These are phyloP conservation scores for Craspedostauros australis DNA, from an alignment of 108 stramenopile species.

Conservation along the genomic window DNA sequence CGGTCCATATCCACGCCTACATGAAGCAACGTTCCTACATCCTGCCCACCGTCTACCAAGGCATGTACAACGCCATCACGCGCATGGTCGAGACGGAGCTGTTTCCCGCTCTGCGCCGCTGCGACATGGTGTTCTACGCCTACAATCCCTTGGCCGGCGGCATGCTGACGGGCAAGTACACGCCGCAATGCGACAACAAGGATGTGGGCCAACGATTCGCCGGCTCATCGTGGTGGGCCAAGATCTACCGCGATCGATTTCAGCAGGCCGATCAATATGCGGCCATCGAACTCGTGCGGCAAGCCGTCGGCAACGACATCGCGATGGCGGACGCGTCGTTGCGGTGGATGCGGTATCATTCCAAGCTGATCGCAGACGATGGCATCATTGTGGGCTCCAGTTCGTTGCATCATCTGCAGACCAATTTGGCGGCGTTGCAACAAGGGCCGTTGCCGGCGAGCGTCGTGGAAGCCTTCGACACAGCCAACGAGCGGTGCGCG, in stretches of 20 bases:
- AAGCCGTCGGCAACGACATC: background rate
- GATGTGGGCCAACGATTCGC: background rate
- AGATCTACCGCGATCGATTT: background rate
- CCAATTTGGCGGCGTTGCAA: background rate
- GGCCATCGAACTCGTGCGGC: background rate
- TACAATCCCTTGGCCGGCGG: slow-evolving; percentile 33
- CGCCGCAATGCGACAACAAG: too few species aligned
- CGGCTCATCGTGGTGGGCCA: background rate
- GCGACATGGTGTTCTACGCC: slow-evolving; percentile 10
- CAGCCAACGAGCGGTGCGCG: too few species aligned
- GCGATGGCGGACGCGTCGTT: background rate
- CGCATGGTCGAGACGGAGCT: background rate
- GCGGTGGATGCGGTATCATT: background rate
- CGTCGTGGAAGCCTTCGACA: too few species aligned
- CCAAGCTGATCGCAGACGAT: background rate
- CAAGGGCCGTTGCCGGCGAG: too few species aligned
- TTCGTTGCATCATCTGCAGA: background rate
- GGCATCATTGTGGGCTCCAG: background rate
- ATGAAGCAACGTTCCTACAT: background rate
- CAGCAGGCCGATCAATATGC: background rate
- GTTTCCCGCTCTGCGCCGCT: background rate
- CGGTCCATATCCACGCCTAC: slow-evolving; percentile 1
- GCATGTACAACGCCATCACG: slow-evolving; percentile 6
- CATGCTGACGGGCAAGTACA: slow-evolving; percentile 32
- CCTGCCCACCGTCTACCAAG: slow-evolving; percentile 2